A percentile compares a stretch with the other conserved stretches of the same genome.
Evolutionary conservation across 495 filamentous ascomycete species (phyloP).

Genomic region (Podospora sp.): DNA sequence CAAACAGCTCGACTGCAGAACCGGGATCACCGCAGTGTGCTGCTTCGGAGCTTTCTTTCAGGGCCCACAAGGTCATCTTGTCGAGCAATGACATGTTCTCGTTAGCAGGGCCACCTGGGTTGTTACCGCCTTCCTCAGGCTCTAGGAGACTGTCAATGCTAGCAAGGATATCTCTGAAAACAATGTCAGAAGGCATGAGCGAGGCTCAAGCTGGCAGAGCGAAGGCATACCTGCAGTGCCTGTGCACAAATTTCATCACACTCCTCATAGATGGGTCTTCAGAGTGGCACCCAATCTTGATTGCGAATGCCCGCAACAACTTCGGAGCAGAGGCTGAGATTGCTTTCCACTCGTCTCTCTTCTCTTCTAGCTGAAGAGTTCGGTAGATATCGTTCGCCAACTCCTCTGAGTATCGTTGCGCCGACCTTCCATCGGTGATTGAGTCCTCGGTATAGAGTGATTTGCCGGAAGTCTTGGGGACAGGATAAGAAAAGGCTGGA

Average conservation of each 20-base stretch:
- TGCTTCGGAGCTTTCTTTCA: background rate
- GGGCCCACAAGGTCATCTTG: background rate
- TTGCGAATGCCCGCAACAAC: background rate
- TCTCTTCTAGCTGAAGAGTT: background rate
- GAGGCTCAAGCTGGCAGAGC: background rate
- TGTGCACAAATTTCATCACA: background rate
- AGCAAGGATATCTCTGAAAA: background rate
- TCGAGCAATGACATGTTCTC: background rate
- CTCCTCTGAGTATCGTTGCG: background rate
- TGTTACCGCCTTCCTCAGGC: background rate
- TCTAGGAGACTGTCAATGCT: background rate
- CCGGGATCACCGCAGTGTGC: background rate
- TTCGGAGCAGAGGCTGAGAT: background rate
- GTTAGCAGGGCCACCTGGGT: background rate
- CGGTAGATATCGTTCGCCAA: background rate
- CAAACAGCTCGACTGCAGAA: background rate
- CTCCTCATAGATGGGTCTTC: background rate
- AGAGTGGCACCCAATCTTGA: background rate
- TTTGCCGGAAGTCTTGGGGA: background rate
- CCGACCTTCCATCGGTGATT: background rate
- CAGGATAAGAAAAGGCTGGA: background rate
- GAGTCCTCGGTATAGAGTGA: background rate
- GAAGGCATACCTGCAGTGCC: background rate
- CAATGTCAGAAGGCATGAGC: too few relatives aligned
- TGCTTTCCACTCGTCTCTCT: background rate